Conservation (phyloP, 1,284 basidiomycete genomes). For the Cryptococcus sp. region DNA sequence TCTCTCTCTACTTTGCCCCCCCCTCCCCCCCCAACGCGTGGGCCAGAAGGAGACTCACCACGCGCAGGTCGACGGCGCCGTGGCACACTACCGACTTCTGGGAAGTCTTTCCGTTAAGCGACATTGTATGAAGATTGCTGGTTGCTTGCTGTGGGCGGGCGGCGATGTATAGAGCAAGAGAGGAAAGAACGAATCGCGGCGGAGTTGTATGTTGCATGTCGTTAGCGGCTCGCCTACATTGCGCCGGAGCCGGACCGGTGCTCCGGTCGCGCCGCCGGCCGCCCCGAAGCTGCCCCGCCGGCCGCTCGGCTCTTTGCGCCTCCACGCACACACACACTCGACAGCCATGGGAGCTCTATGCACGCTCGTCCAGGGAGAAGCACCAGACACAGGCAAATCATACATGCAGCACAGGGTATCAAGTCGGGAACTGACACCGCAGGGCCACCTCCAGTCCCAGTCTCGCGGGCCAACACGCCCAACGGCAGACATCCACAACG, state of each 20-base stretch:
- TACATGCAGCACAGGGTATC: neutral
- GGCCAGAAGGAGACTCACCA: conserved; percentile 43
- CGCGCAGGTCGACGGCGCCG: conserved; percentile 52
- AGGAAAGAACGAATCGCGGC: too few relatives aligned
- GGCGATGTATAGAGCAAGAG: too few relatives aligned
- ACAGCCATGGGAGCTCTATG: too few relatives aligned
- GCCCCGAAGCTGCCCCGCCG: too few relatives aligned
- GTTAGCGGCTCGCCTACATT: neutral
- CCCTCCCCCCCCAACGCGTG: neutral
- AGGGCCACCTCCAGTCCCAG: too few relatives aligned
- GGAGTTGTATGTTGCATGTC: too few relatives aligned
- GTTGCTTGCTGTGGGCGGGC: neutral
- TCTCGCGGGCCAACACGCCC: too few relatives aligned
- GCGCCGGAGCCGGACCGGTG: conserved; percentile 4
- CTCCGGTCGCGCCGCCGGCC: neutral
- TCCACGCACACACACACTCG: too few relatives aligned
- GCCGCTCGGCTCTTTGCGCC: too few relatives aligned
- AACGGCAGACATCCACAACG: too few relatives aligned
- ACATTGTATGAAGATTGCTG: neutral
- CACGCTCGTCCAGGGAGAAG: too few relatives aligned
- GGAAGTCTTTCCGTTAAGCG: conserved; percentile 21
- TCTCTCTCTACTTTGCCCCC: neutral
- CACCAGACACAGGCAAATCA: too few relatives aligned
- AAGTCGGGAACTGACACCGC: neutral
- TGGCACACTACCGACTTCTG: conserved; percentile 50